Conservation (phyloP, 208 protist species). For the Leishmania aethiopica region DNA sequence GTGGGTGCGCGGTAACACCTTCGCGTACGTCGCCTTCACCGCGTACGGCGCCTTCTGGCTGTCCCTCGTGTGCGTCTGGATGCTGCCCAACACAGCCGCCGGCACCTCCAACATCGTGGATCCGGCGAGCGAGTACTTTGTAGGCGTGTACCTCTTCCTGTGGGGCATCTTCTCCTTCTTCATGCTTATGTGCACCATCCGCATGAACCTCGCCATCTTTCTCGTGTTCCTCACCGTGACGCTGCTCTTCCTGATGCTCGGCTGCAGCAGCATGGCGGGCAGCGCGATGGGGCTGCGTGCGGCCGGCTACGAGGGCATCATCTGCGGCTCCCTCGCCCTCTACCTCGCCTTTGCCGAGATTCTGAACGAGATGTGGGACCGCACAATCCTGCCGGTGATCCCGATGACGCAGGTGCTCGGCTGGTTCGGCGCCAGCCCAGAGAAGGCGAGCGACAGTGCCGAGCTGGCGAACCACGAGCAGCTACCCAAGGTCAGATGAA, state of each 20-base stretch:
- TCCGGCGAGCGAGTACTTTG: slow-evolving; percentile 12
- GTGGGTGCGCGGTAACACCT: slow-evolving; percentile 53
- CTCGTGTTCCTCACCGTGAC: slow-evolving; percentile 35
- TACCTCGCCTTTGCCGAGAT: slow-evolving; percentile 58
- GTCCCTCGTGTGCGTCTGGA: slow-evolving; percentile 42
- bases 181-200: slow-evolving; percentile 32
- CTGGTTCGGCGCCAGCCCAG: slow-evolving; percentile 21
- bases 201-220: slow-evolving; percentile 35
- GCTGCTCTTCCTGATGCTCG: slow-evolving; percentile 32
- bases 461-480: neutral
- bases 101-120: neutral
- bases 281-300: slow-evolving; percentile 24
- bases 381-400: slow-evolving; percentile 38
- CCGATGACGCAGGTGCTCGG: slow-evolving; percentile 31
- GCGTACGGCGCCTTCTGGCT: slow-evolving; percentile 68
- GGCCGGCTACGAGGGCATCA: slow-evolving; percentile 49
- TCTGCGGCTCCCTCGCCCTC: slow-evolving; percentile 51
- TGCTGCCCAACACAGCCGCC: slow-evolving; percentile 33
- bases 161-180: slow-evolving; percentile 37
- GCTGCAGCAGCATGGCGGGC: slow-evolving; percentile 16
- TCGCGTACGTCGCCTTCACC: slow-evolving; percentile 46
- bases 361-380: slow-evolving; percentile 49
- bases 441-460: neutral
- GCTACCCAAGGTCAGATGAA: neutral
- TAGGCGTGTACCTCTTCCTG: slow-evolving; percentile 23